Evolutionary conservation across 1,284 basidiomycete genomes (phyloP), one percentile per base, ranked within the genome.

Genomic region (Cryptococcus wingfieldii): DNA sequence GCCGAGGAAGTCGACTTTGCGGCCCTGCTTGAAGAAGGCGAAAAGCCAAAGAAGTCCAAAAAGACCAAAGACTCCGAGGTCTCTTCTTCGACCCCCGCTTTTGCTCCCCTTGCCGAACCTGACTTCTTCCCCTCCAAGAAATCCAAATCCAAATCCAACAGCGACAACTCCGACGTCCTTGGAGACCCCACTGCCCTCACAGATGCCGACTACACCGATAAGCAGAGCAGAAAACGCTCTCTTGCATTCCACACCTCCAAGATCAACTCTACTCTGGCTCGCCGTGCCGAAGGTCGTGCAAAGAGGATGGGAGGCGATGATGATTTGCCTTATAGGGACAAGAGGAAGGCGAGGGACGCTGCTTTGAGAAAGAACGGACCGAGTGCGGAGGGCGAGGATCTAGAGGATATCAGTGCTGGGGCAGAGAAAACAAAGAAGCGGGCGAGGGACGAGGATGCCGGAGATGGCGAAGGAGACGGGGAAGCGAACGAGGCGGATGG

Each of bases 241-340:
- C 81, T 97, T 23, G 86, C 87, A 34, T 97, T 97, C 84, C 89
- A 97, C 76, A 92, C 91, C 1, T 83, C 88, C 55, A 87, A 87
- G 71, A 93, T 97, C 66, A 89, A 90, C 67, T 84, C 83, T 55
- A 83, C 88, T 5, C 83, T 84, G 56, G 83, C 85, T 16, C 81
- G 87, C 55, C 82, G 90, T 49, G 83, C 84, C 54, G 85, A 84
- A 42, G 89, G 89, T 12, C 64, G 77, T 66, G 62, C 72, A 56
- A 67, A 81, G 83, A 60, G 71, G 78, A 77, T 71, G 80, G 82
- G 65, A 79, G 84, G 72, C 51, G 93, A 97, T 72, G 92, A 95
- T 67, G 94, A 97, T 71, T 51, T 78, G 18, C 77, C 77, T 7
- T 76, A 77, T 56, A 66, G 73, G 38, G 75, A 77, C 59, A 74